A percentile compares a stretch with the other conserved stretches of the same genome.
Conservation (phyloP, 495 filamentous ascomycete species). For the Daldinia loculata region DNA sequence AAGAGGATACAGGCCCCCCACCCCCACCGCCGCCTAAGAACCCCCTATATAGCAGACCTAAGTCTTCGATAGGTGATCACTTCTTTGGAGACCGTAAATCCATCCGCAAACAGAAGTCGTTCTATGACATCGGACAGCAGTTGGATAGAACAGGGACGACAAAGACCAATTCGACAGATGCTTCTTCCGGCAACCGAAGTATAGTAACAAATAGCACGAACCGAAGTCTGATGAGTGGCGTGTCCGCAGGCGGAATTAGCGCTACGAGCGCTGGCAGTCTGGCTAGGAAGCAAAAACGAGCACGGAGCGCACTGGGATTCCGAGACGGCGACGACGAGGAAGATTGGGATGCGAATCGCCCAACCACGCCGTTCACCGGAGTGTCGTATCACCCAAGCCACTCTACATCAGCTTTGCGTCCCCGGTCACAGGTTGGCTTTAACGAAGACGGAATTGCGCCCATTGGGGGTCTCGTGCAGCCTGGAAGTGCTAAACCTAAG, state of each 20-base stretch:
- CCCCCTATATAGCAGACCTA: slow-evolving; percentile 54
- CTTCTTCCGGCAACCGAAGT: slow-evolving; percentile 74
- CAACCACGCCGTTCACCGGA: slow-evolving; percentile 77
- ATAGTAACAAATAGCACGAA: slow-evolving; percentile 79
- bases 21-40: slow-evolving; percentile 73
- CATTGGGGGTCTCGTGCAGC: slow-evolving; percentile 84
- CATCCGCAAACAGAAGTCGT: slow-evolving; percentile 72
- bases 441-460: slow-evolving; percentile 58
- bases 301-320: slow-evolving; percentile 62
- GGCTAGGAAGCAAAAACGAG: slow-evolving; percentile 71
- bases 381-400: slow-evolving; percentile 87
- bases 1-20: slow-evolving; percentile 58
- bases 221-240: slow-evolving; percentile 90
- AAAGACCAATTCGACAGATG: slow-evolving; percentile 80
- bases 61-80: slow-evolving; percentile 58
- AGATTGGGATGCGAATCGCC: slow-evolving; percentile 60
- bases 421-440: slow-evolving; percentile 59
- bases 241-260: slow-evolving; percentile 88
- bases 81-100: slow-evolving; percentile 48
- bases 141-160: slow-evolving; percentile 84
- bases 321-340: slow-evolving; percentile 52
- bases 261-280: slow-evolving; percentile 95
- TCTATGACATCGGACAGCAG: slow-evolving; percentile 77
- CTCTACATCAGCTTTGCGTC: slow-evolving; percentile 58
- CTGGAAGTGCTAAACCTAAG: slow-evolving; percentile 70